Evolutionary conservation across 1,139 yeast species (phyloP).

Genomic region (Spencermartinsiella ligniputridi): DNA sequence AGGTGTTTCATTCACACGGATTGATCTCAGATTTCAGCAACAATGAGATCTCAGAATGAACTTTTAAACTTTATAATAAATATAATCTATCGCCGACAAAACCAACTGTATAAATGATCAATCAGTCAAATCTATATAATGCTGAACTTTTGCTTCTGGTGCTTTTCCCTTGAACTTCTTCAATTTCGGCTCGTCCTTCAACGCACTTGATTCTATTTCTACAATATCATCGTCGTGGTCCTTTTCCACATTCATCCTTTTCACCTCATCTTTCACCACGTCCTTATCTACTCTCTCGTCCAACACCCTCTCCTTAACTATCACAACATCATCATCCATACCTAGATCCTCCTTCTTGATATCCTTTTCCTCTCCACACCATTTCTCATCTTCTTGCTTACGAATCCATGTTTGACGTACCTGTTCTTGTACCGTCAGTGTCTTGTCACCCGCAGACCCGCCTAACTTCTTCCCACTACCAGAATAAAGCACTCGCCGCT

Average conservation of each 20-base stretch:
- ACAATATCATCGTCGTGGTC: constrained; percentile 11
- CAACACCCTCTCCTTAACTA: background rate
- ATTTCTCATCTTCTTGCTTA: constrained; percentile 52
- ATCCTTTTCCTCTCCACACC: constrained; percentile 40
- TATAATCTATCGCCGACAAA: too few relatives aligned
- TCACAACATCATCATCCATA: constrained; percentile 14
- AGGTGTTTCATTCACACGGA: too few relatives aligned
- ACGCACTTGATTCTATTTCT: background rate
- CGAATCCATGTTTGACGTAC: constrained; percentile 67
- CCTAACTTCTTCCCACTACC: constrained; percentile 28
- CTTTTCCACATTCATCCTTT: constrained; percentile 15
- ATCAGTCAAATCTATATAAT: constrained; percentile 1
- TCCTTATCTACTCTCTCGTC: background rate
- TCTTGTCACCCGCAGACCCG: constrained; percentile 2
- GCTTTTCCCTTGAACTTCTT: background rate
- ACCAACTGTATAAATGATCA: too few relatives aligned
- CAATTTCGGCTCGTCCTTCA: background rate
- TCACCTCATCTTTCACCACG: too few relatives aligned
- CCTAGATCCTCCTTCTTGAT: constrained; percentile 9
- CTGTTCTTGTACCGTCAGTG: constrained; percentile 41
- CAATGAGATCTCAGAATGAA: too few relatives aligned
- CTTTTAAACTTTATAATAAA: too few relatives aligned
- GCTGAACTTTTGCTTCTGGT: background rate
- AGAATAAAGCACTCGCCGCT: constrained; percentile 18
- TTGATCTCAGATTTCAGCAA: too few relatives aligned